These are phyloP conservation scores for Pichia cactophila DNA, from an alignment of 1,139 yeast genomes.

Conservation along the genomic window DNA sequence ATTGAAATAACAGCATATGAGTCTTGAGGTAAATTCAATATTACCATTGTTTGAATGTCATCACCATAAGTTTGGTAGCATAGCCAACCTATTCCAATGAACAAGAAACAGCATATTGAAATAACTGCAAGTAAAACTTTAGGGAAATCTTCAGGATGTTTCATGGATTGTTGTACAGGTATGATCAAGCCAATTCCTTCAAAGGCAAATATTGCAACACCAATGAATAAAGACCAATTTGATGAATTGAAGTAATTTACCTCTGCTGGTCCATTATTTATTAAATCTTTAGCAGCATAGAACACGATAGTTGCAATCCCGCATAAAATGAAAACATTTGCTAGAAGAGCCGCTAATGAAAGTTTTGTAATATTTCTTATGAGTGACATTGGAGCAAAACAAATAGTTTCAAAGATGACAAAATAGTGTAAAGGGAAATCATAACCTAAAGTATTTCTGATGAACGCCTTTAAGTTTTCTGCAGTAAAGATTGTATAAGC, in stretches of 20 bases:
- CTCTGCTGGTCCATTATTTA: conserved; percentile 43
- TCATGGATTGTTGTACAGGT: conserved; percentile 74
- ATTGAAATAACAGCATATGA: conserved; percentile 58
- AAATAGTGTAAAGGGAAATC: conserved; percentile 32
- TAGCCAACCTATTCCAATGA: conserved; percentile 54
- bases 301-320: conserved; percentile 60
- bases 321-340: conserved; percentile 55
- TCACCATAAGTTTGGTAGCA: conserved; percentile 70
- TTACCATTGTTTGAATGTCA: conserved; percentile 57
- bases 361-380: conserved; percentile 66
- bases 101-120: conserved; percentile 48
- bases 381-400: conserved; percentile 61
- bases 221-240: conserved; percentile 66
- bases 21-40: conserved; percentile 61
- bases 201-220: conserved; percentile 75
- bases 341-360: conserved; percentile 58
- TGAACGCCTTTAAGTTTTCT: conserved; percentile 56
- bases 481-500: conserved; percentile 71
- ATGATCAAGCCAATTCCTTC: conserved; percentile 76
- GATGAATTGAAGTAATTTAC: conserved; percentile 43
- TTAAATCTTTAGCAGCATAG: conserved; percentile 43
- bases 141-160: conserved; percentile 63
- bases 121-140: conserved; percentile 54
- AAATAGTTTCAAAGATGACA: conserved; percentile 48
- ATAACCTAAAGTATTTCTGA: conserved; percentile 38